Evolutionary conservation across 2,329 filamentous ascomycete species (phyloP), one percentile per base, ranked within the genome.

Genomic region (Botrytis fragariae): DNA sequence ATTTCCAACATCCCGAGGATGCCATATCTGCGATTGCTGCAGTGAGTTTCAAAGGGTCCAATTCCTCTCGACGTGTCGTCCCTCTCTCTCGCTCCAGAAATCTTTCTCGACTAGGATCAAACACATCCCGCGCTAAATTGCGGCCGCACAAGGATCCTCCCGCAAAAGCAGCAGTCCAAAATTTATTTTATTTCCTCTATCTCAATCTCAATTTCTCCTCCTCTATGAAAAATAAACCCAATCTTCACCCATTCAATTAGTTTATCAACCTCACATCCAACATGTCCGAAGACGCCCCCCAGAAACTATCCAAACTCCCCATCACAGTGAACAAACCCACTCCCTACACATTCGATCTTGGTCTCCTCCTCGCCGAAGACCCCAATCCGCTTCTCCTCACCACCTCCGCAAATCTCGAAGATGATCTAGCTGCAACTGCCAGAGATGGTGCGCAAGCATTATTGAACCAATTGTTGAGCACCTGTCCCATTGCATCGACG

Each of bases 381-480:
- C 89, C 94, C 57, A 98, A 98, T 84, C 93, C 95, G 3, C 85
- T 96, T 69, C 84, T 87, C 67, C 83, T 90, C 75, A 84, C 88
- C 69, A 83, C 83, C 74, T 73, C 79, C 71, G 76, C 82, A 44
- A 80, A 85, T 54, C 83, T 91, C 76, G 93, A 97, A 83, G 84
- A 86, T 42, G 88, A 89, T 73, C 90, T 98, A 74, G 87, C 91
- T 75, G 84, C 88, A 59, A 89, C 91, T 35, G 94, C 96, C 72
- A 93, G 95, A 80, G 94, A 97, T 83, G 94, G 93, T 83, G 93
- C 95, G 20, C 96, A 99, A 85, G 91, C 90, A 44, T 90, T 99
- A 74, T 90, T 99, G 83, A 97, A 97, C 87, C 95, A 98, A 84
- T 91, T 99, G 74, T 90, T 99, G 57, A 94, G 91, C 25, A 95